These are phyloP conservation scores for Ilex paraguariensis DNA, from an alignment of 305 asterid species.

Conservation along the genomic window DNA sequence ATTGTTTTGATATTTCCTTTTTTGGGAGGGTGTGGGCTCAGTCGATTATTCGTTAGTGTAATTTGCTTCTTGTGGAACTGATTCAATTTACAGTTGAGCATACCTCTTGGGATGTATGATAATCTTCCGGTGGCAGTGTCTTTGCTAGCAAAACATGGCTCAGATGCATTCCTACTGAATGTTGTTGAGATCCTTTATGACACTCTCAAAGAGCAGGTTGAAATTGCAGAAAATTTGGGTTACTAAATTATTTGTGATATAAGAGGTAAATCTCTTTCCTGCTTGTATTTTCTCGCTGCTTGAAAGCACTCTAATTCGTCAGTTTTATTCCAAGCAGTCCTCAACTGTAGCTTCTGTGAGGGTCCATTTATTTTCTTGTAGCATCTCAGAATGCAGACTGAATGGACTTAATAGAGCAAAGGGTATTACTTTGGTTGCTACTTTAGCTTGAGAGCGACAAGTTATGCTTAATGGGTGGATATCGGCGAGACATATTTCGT, in stretches of 20 bases:
- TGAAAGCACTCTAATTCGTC: too few relatives aligned
- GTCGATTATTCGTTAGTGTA: not conserved
- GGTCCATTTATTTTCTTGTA: not conserved
- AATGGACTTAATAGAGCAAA: too few relatives aligned
- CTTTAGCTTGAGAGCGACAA: too few relatives aligned
- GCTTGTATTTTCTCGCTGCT: too few relatives aligned
- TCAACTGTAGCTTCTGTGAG: not conserved
- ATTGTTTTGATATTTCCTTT: too few relatives aligned
- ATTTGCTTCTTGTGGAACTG: constrained; percentile 3
- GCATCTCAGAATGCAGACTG: too few relatives aligned
- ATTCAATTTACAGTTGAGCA: constrained; percentile 52
- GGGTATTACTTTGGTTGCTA: too few relatives aligned
- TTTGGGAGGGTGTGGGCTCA: not conserved
- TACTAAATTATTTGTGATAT: not conserved
- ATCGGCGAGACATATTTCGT: too few relatives aligned
- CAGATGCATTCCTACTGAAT: constrained; percentile 67
- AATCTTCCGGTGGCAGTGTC: constrained; percentile 76
- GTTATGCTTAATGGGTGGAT: too few relatives aligned
- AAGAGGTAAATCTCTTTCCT: not conserved
- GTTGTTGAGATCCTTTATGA: constrained; percentile 46
- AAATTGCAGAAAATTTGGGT: constrained; percentile 4
- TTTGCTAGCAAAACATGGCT: constrained; percentile 75
- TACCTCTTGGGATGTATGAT: constrained; percentile 65
- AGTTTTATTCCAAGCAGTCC: not conserved
- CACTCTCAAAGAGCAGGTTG: constrained; percentile 20